phyloP scores from a whole-genome alignment of 495 filamentous ascomycete species.

The Daldinia grandis region DNA sequence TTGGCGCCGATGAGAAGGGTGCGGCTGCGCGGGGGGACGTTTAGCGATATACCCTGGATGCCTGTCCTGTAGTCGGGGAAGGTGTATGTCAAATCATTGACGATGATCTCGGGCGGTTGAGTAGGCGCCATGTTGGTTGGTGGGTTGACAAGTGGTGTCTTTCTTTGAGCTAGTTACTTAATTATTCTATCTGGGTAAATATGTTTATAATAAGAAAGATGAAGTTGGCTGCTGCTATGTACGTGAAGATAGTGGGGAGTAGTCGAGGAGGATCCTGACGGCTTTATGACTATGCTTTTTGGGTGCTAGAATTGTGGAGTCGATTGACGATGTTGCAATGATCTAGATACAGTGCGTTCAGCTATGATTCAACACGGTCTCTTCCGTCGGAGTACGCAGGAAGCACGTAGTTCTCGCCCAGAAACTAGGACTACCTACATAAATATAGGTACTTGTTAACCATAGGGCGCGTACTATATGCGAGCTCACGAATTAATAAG shows the following conservation, averaged over 20 bases:
- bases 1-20: conserved; percentile 97
- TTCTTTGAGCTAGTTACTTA: background rate
- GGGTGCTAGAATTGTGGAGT: conserved; percentile 20
- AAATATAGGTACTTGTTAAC: background rate
- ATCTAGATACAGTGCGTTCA: conserved; percentile 20
- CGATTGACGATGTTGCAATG: conserved; percentile 13
- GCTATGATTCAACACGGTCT: conserved; percentile 3
- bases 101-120: conserved; percentile 60
- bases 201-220: background rate
- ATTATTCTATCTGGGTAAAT: background rate
- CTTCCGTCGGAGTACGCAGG: conserved; percentile 37
- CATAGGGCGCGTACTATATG: background rate
- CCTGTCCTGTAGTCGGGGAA: conserved; percentile 84
- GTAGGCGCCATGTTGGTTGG: conserved; percentile 1
- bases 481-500: background rate
- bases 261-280: background rate
- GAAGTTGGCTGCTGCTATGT: background rate
- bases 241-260: background rate
- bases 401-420: background rate
- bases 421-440: background rate
- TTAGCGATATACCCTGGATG: conserved; percentile 72
- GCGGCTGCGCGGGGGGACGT: conserved; percentile 81
- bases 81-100: conserved; percentile 81
- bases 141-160: background rate
- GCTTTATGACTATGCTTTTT: conserved; percentile 14